Evolutionary conservation across 2,329 filamentous ascomycete species (phyloP).

Genomic region (Blastomyces parvus): DNA sequence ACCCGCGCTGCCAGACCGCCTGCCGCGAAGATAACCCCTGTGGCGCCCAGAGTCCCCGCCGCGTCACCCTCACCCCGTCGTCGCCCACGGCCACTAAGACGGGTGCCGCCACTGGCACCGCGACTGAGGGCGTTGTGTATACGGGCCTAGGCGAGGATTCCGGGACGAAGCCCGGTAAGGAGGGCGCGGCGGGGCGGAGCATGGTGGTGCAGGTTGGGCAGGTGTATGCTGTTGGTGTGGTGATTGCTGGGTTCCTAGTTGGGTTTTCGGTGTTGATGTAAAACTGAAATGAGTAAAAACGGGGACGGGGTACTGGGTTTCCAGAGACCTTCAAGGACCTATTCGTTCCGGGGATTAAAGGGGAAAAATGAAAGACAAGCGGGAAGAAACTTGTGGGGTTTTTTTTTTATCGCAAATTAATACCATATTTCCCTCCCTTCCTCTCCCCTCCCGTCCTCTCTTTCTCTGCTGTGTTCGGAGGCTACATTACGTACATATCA

Average conservation of each 20-base stretch:
- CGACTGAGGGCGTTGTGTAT: conserved; percentile 32
- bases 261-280: conserved; percentile 49
- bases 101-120: conserved; percentile 15
- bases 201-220: conserved; percentile 45
- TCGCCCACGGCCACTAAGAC: conserved; percentile 28
- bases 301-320: too few species aligned
- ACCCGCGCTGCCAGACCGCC: conserved; percentile 41
- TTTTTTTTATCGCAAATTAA: neutral
- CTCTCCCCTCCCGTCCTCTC: too few species aligned
- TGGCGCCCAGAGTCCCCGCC: conserved; percentile 50
- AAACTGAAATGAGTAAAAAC: too few species aligned
- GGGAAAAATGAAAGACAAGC: neutral
- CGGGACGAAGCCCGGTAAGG: conserved; percentile 26
- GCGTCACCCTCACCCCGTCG: conserved; percentile 42
- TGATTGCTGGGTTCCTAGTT: conserved; percentile 47
- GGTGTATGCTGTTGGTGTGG: conserved; percentile 46
- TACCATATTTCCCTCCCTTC: too few species aligned
- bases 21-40: conserved; percentile 50
- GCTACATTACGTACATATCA: too few species aligned
- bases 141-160: conserved; percentile 36
- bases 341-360: too few species aligned
- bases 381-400: too few species aligned
- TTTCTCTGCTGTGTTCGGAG: too few species aligned
- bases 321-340: neutral
- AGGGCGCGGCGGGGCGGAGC: conserved; percentile 23